A percentile compares a stretch with the other conserved stretches of the same genome.
phyloP scores from a whole-genome alignment of 129 eudicot genomes.

The Smallanthus sonchifolius region DNA sequence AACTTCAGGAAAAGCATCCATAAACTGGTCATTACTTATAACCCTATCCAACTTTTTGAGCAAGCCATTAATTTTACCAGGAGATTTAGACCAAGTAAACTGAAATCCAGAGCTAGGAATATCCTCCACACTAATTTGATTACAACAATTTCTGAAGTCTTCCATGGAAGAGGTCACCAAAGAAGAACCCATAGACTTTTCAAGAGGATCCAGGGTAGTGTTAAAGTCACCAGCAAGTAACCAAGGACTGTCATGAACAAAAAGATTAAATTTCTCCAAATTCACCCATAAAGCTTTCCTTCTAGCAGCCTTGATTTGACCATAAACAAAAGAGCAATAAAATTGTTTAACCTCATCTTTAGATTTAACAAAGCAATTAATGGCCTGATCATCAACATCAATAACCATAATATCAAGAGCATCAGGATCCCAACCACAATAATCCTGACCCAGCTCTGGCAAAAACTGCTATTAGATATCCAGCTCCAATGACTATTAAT shows the following conservation, averaged over 20 bases:
- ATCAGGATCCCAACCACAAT: neutral
- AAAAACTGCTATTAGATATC: too few species aligned
- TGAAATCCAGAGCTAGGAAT: neutral
- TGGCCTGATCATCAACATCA: neutral
- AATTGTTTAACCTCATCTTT: accelerated
- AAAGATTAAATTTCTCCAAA: too few species aligned
- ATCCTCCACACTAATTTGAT: neutral
- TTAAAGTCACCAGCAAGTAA: neutral
- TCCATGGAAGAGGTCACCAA: neutral
- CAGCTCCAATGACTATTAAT: too few species aligned
- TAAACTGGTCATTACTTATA: neutral
- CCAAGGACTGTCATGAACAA: neutral
- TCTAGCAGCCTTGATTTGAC: neutral
- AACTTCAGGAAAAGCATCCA: accelerated
- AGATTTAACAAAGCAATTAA: neutral
- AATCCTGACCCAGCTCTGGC: too few species aligned
- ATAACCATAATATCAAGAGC: too few species aligned
- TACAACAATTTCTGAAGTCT: neutral
- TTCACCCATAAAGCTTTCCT: neutral
- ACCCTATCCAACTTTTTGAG: neutral
- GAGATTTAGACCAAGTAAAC: neutral
- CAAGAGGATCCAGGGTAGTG: neutral
- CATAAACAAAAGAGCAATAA: neutral
- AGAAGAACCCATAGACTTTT: neutral
- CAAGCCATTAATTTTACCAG: neutral